These are phyloP conservation scores for Mycena maculata DNA, from an alignment of 768 basidiomycete genomes.

Conservation along the genomic window DNA sequence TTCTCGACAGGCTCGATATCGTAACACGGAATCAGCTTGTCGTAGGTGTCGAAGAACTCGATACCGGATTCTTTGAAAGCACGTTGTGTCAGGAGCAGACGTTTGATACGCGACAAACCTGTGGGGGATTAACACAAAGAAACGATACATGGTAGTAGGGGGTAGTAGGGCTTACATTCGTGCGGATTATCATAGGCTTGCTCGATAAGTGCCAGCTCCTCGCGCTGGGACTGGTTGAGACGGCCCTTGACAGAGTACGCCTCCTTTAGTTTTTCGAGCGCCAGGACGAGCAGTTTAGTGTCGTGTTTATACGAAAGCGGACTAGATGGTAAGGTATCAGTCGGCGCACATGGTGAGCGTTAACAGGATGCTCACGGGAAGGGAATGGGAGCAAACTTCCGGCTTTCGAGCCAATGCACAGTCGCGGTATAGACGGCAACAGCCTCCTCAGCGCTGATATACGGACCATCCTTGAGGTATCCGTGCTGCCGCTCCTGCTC, in stretches of 20 bases:
- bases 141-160: background rate
- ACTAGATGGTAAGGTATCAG: conserved; percentile 47
- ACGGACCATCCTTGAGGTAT: conserved; percentile 98
- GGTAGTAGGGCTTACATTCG: conserved; percentile 71
- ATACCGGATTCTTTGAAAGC: conserved; percentile 99
- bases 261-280: conserved; percentile 98
- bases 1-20: conserved; percentile 99
- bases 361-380: conserved; percentile 78
- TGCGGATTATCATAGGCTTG: conserved; percentile 99
- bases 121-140: conserved; percentile 10
- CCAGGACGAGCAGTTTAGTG: conserved; percentile 95
- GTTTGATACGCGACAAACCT: conserved; percentile 97
- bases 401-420: conserved; percentile 98
- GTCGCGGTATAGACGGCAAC: conserved; percentile 99
- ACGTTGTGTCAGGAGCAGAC: conserved; percentile 94
- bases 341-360: background rate
- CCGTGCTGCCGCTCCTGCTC: conserved; percentile 99
- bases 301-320: conserved; percentile 99
- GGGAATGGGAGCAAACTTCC: conserved; percentile 98
- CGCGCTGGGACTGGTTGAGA: conserved; percentile 97
- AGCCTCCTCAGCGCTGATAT: conserved; percentile 98
- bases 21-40: conserved; percentile 98
- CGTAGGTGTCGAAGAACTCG: conserved; percentile 97
- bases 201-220: conserved; percentile 97
- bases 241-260: conserved; percentile 98